A percentile compares a stretch with the other conserved stretches of the same genome.
These are phyloP conservation scores for Chrysoporthe cubensis DNA, from an alignment of 2,329 filamentous ascomycete species.

Conservation along the genomic window DNA sequence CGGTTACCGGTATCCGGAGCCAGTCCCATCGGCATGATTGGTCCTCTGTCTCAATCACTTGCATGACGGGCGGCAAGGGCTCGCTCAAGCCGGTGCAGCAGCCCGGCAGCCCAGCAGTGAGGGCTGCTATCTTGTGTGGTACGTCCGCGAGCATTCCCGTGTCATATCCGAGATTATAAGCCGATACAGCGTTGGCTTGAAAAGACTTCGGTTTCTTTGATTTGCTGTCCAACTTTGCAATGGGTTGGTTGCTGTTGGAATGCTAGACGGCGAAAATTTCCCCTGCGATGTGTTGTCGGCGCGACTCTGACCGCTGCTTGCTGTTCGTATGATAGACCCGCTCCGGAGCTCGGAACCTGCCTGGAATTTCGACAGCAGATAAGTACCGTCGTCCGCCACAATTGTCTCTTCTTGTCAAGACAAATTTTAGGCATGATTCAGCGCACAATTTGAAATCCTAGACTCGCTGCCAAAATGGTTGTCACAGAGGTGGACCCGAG, in stretches of 20 bases:
- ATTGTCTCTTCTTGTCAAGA: neutral
- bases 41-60: neutral
- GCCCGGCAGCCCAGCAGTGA: neutral
- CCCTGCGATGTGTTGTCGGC: conserved; percentile 6
- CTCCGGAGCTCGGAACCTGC: conserved; percentile 6
- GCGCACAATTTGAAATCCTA: neutral
- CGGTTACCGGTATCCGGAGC: neutral
- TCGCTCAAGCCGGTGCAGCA: neutral
- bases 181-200: neutral
- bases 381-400: neutral
- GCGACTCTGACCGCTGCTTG: conserved; percentile 19
- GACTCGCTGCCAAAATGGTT: neutral
- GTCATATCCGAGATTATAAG: conserved; percentile 2
- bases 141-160: conserved; percentile 2
- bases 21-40: neutral
- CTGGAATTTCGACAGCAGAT: neutral
- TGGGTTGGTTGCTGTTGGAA: neutral
- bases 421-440: neutral
- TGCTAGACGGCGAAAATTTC: neutral
- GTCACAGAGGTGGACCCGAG: neutral
- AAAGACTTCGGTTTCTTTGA: neutral
- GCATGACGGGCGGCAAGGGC: neutral
- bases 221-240: neutral
- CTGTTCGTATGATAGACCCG: conserved; percentile 5
- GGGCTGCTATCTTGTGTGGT: too few species aligned